phyloP scores from a whole-genome alignment of 2,329 filamentous ascomycete genomes.

The Eurotiales sp. region DNA sequence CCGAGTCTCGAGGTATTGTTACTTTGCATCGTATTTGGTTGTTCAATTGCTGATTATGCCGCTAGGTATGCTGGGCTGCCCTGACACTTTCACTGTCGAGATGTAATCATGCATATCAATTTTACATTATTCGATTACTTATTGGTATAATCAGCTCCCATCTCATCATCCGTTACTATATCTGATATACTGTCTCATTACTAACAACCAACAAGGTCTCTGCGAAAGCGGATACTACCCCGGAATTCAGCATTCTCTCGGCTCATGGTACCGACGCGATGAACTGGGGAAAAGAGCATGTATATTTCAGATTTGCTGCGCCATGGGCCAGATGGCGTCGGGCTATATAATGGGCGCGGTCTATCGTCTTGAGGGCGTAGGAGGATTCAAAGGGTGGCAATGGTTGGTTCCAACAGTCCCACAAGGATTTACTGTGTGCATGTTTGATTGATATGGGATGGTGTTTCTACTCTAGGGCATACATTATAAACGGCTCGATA shows the following conservation, averaged over 20 bases:
- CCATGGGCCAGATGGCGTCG: conserved; percentile 42
- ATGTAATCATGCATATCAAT: conserved; percentile 42
- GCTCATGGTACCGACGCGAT: conserved; percentile 49
- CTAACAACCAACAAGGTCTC: conserved; percentile 10
- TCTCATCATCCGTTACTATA: not conserved
- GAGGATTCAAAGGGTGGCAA: conserved; percentile 53
- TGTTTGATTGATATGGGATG: no score
- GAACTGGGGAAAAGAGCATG: conserved; percentile 52
- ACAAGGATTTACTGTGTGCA: no score
- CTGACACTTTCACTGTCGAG: conserved; percentile 45
- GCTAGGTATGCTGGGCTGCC: conserved; percentile 45
- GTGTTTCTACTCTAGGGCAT: conserved; percentile 12
- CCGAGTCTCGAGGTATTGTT: conserved; percentile 43
- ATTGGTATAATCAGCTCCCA: conserved; percentile 38
- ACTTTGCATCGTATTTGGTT: not conserved
- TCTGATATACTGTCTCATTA: not conserved
- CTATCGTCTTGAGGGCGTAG: conserved; percentile 45
- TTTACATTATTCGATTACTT: conserved; percentile 49
- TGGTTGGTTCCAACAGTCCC: conserved; percentile 36
- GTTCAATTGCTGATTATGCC: conserved; percentile 12
- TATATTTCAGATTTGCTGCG: conserved; percentile 51
- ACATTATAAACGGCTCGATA: conserved; percentile 46
- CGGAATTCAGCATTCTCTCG: conserved; percentile 51
- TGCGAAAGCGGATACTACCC: conserved; percentile 47
- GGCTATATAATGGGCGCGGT: conserved; percentile 56